Evolutionary conservation across 2,329 filamentous ascomycete genomes (phyloP), one percentile per base, ranked within the genome.

Genomic region (Talaromyces verruculosus): DNA sequence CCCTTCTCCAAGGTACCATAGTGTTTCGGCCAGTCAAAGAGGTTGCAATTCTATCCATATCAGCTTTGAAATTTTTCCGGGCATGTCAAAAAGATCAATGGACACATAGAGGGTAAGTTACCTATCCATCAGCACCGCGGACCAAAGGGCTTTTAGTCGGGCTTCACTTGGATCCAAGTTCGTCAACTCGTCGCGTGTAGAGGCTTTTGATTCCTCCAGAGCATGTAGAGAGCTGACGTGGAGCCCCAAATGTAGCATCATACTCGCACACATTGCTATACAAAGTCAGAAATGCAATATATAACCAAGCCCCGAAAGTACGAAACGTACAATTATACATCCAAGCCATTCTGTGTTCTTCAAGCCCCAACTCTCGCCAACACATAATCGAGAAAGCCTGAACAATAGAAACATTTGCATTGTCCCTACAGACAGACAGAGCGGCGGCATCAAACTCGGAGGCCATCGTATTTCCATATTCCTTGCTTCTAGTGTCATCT

Each of bases 321-420:
- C n/a, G 39, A 53, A 59, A 41, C 57, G 37, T 39, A 59, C 57
- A 59, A 5, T 59, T 59, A 41, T 59, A 59, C 57, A 59, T 59
- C 57, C 57, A 59, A 41, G 57, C 57, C 57, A 59, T 59, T 25
- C 19, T 59, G 57, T 59, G 57, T 59, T 59, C n/a, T 15, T 59
- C 57, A 22, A 59, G 35, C 17, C 57, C 57, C 35, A 59, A 43
- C 8, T 59, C 19, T 59, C 57, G 35, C 57, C 57, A 59, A 3
- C 57, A 59, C 57, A 59, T 59, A 17, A 59, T 59, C 15, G 57
- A 59, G 19, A 59, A 41, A 35, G 57, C 57, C 35, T 59, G 57
- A 25, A 59, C 57, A 28, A 39, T 28, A 19, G 43, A 45, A 15
- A 19, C 43, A 45, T 45, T 45, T 45, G 43, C 43, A 45, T 45